Base-by-base conservation (phyloP, 495 filamentous ascomycete species). In the Penicillium cosmopolitanum region DNA sequence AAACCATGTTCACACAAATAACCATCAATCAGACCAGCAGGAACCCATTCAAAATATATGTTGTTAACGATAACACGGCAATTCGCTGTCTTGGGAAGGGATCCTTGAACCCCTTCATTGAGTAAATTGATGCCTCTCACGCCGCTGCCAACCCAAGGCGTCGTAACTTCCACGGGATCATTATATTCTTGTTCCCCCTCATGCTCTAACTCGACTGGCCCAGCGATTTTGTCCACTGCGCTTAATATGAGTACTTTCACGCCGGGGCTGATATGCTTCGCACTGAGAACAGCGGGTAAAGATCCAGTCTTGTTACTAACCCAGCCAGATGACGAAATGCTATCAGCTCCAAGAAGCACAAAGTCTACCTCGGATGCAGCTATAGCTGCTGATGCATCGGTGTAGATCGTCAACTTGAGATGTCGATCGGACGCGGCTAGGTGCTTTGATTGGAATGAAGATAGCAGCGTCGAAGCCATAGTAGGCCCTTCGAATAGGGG, bases 241-340 rank as follows among this genome's bases (percentile, higher is more conserved):
- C 81, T 80, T 0, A 88, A 55, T 0, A 89, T 79, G 1, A 86
- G 66, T 0, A 87, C 72, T 58, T 80, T 78, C 4, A 67, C 75
- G 0, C 47, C 51, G 0, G 80, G 77, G 7, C 71, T 68, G 3
- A 81, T 66, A 44, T 80, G 64, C 31, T 73, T 80, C 0, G 82
- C 80, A 48, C 78, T 70, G 2, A 87, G 71, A 0, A 83, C 77
- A 3, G 79, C 77, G 2, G 87, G 78, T 0, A 89, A 66, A 0
- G 84, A 86, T 4, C 88, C 87, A 0, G 79, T 85, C 65, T 91
- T 91, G 72, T 89, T 90, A 61, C 80, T 83, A 5, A 89, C 82
- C 1, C 84, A 84, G 11, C 78, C 76, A 0, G 50, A 43, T 0
- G 72, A 64, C 10, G 83, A 79, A 34, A 90, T 85, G 15, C 80